phyloP scores from a whole-genome alignment of 495 filamentous ascomycete genomes.

The Hypoxylon crocopeplum region DNA sequence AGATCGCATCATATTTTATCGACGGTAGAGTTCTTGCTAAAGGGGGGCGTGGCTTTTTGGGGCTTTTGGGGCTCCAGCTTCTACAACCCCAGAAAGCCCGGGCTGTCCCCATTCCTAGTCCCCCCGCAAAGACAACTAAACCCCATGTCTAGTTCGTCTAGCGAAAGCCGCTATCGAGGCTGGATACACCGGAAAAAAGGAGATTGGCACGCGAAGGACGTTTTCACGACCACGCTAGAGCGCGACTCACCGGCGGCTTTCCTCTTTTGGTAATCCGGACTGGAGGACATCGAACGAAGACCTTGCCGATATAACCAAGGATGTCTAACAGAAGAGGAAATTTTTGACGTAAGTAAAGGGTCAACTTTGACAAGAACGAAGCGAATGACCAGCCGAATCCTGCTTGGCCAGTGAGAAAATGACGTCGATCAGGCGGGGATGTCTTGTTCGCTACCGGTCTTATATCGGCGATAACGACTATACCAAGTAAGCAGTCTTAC shows the following conservation, averaged over 20 bases:
- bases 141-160: not conserved
- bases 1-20: conserved; percentile 25
- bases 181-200: conserved; percentile 8
- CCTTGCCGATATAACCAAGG: conserved; percentile 17
- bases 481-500: not conserved
- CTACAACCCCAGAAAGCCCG: conserved; percentile 12
- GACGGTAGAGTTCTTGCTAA: too few relatives aligned
- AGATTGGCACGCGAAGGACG: conserved; percentile 12
- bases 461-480: conserved; percentile 29
- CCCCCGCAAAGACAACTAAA: conserved; percentile 18
- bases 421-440: conserved; percentile 23
- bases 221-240: conserved; percentile 21
- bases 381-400: conserved; percentile 1
- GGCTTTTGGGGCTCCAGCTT: too few relatives aligned
- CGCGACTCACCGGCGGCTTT: conserved; percentile 21
- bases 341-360: conserved; percentile 31
- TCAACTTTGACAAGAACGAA: not conserved
- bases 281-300: not conserved
- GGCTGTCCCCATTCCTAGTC: not conserved
- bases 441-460: conserved; percentile 22
- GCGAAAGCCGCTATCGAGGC: not conserved
- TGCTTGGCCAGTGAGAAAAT: conserved; percentile 20
- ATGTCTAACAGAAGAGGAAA: conserved; percentile 10
- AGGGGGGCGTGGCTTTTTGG: too few relatives aligned
- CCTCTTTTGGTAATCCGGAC: conserved; percentile 18